phyloP scores from a whole-genome alignment of 306 rosid genomes.

The Nissolia schottii region DNA sequence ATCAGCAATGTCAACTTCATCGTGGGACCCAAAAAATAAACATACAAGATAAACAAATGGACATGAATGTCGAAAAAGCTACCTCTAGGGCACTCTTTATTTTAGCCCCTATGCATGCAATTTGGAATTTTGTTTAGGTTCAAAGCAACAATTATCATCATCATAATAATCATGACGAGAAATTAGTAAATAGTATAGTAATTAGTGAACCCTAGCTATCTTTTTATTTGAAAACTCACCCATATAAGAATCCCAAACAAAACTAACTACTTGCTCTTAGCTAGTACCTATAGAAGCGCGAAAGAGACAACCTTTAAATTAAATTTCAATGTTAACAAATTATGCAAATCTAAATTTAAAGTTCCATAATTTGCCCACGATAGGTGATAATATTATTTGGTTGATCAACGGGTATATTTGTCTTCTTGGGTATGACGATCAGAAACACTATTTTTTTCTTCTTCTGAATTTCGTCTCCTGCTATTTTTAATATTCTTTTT shows the following conservation, averaged over 20 bases:
- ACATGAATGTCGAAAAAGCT: conserved; percentile 29
- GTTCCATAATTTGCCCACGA: background rate
- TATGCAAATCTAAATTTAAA: background rate
- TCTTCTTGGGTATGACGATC: background rate
- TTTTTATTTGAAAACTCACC: background rate
- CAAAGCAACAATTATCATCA: conserved; percentile 39
- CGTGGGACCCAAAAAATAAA: conserved; percentile 34
- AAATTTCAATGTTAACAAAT: background rate
- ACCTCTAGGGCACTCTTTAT: conserved; percentile 38
- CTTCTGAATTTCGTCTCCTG: background rate
- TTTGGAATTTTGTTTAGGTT: conserved; percentile 57
- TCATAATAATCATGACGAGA: conserved; percentile 21
- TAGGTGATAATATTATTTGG: background rate
- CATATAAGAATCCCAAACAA: background rate
- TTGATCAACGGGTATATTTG: background rate
- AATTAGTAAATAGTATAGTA: background rate
- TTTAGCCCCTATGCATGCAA: conserved; percentile 22
- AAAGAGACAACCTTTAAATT: background rate
- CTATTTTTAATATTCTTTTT: background rate
- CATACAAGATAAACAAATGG: conserved; percentile 21
- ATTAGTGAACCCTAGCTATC: background rate
- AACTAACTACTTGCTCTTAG: background rate
- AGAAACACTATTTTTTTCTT: background rate
- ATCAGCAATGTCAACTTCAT: conserved; percentile 32
- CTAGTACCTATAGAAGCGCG: conserved; percentile 2